Base-by-base conservation (phyloP, 1,139 yeast species). In the Nakaseomyces kungkrabaensis region DNA sequence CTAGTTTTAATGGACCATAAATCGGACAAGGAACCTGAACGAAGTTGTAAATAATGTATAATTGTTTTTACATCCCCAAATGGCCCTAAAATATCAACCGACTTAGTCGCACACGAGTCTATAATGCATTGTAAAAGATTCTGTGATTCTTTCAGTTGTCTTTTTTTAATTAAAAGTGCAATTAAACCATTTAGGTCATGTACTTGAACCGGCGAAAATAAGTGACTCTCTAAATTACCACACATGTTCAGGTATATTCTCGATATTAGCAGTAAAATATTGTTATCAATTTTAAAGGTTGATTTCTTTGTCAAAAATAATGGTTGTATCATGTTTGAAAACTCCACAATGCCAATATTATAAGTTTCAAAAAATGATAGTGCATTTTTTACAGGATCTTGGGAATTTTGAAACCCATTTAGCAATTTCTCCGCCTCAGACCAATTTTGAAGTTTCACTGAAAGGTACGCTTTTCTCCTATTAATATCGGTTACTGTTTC, bases 111-210 rank as follows among this genome's bases (percentile, higher is more conserved):
- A 11, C 54, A 51, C 7, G 48, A 48, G 17, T 50, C 46, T 4
- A 61, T 37, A 10, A 62, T 47, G 36, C 45, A 56, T 10, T 54
- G 51, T n/a, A 64, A 48, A 6, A 60, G 57, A 3, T 25, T 48
- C 43, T 60, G 61, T 5, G 67, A 66, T 37, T 54, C 56, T n/a
- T 54, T 52, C 17, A 63, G 48, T 43, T 59, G 59, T 8, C 54
- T 58, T 32, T 48, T 48, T 10, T 52, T 47, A 5, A 62, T 52
- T 33, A 62, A 63, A 37, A 46, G 50, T n/a, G 50, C 46, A 31
- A 60, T 52, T 31, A 63, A 52, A 17, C 48, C 32, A 46, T 62
- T 64, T 24, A 61, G 31, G 51, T 64, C 68, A 48, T 36, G 42
- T 31, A 36, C 10, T 32, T 43, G 37, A 9, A 43, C 25, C 6